A percentile compares a stretch with the other conserved stretches of the same genome.
Conservation (phyloP, 768 basidiomycete genomes). For the Hericium coralloides region DNA sequence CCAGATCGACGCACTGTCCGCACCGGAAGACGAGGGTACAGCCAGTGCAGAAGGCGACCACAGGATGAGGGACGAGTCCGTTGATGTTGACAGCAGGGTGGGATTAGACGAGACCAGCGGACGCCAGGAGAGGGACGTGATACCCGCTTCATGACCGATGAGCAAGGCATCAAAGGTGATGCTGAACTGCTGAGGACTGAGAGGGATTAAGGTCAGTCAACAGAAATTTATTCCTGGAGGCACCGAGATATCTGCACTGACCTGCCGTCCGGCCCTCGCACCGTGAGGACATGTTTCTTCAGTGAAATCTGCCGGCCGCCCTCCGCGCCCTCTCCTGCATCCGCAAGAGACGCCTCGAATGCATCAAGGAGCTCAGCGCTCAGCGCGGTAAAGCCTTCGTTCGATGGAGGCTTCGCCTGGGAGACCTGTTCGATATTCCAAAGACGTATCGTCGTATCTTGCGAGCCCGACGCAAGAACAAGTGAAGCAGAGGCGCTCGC, state of each 20-base stretch:
- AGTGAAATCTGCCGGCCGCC: constrained; percentile 82
- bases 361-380: constrained; percentile 77
- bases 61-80: constrained; percentile 90
- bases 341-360: constrained; percentile 77
- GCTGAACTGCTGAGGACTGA: constrained; percentile 48
- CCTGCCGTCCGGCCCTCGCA: constrained; percentile 42
- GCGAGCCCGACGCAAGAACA: constrained; percentile 86
- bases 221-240: background rate
- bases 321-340: constrained; percentile 64
- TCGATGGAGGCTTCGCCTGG: constrained; percentile 15
- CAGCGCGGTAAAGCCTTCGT: constrained; percentile 19
- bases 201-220: background rate
- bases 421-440: constrained; percentile 70
- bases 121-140: constrained; percentile 86
- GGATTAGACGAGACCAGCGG: constrained; percentile 27
- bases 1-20: constrained; percentile 65
- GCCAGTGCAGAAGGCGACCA: constrained; percentile 73
- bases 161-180: constrained; percentile 91
- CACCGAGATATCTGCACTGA: background rate
- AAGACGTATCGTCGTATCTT: constrained; percentile 87
- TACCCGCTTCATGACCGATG: constrained; percentile 90
- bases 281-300: constrained; percentile 71
- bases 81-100: constrained; percentile 83
- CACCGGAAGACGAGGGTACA: constrained; percentile 17
- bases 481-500: constrained; percentile 36